A percentile compares a stretch with the other conserved stretches of the same genome.
Conservation (phyloP, 495 filamentous ascomycete species). For the Parathielavia appendiculata region DNA sequence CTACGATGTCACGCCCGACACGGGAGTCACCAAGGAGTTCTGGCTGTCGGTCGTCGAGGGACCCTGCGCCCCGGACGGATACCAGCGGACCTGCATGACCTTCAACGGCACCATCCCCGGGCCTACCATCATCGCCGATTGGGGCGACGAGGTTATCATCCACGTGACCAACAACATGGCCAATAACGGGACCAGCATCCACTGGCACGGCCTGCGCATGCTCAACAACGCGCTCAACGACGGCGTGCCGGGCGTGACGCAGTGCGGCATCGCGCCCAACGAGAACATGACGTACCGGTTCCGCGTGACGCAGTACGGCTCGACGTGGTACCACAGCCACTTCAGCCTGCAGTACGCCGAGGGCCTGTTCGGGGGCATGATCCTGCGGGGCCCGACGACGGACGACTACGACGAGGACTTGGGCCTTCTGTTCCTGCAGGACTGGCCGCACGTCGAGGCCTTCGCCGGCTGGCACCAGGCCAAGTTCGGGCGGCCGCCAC, state of each 20-base stretch:
- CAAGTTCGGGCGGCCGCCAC: neutral
- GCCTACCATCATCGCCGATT: constrained; percentile 48
- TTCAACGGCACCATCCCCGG: constrained; percentile 54
- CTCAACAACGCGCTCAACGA: constrained; percentile 1
- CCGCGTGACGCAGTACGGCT: constrained; percentile 5
- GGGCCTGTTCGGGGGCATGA: constrained; percentile 7
- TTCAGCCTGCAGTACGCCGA: constrained; percentile 5
- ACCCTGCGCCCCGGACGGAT: constrained; percentile 45
- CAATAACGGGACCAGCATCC: constrained; percentile 1
- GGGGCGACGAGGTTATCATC: constrained; percentile 46
- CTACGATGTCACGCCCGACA: constrained; percentile 17
- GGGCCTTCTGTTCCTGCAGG: constrained; percentile 6
- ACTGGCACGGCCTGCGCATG: constrained; percentile 6
- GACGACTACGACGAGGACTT: constrained; percentile 7
- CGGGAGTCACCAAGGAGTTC: constrained; percentile 13
- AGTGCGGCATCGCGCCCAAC: neutral
- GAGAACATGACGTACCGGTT: constrained; percentile 6
- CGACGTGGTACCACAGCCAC: constrained; percentile 9
- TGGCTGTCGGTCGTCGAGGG: constrained; percentile 29
- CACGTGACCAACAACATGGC: constrained; percentile 14
- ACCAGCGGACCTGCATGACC: constrained; percentile 46
- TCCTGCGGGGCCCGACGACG: constrained; percentile 3
- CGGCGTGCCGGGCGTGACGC: constrained; percentile 4
- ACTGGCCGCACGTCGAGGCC: constrained; percentile 3
- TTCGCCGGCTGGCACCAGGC: neutral